phyloP scores from a whole-genome alignment of 208 protist genomes.

The Endotrypanum monterogeii region DNA sequence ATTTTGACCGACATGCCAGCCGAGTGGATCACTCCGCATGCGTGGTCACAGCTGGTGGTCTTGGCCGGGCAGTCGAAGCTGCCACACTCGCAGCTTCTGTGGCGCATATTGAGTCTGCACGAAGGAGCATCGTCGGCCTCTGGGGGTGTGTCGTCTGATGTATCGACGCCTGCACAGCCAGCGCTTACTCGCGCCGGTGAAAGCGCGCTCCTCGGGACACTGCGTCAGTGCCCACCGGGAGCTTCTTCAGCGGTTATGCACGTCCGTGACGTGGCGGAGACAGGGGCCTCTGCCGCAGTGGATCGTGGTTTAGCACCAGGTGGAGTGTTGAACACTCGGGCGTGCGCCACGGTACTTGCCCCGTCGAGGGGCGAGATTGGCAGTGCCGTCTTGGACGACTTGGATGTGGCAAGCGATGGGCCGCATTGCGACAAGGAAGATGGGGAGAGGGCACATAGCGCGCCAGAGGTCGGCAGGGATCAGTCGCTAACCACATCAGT shows the following conservation, averaged over 20 bases:
- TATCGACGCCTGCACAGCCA: neutral
- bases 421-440: neutral
- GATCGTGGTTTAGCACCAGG: neutral
- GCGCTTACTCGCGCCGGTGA: slow-evolving; percentile 33
- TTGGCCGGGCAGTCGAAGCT: slow-evolving; percentile 60
- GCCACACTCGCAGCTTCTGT: slow-evolving; percentile 65
- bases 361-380: neutral
- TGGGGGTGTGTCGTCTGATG: neutral
- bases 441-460: neutral
- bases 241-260: no score
- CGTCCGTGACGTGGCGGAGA: neutral
- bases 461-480: neutral
- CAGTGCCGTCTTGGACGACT: neutral
- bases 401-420: neutral
- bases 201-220: slow-evolving; percentile 23
- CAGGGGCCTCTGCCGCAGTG: neutral
- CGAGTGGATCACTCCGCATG: slow-evolving; percentile 51
- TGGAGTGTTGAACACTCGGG: neutral
- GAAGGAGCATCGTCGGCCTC: neutral
- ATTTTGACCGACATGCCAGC: slow-evolving; percentile 47
- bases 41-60: slow-evolving; percentile 55
- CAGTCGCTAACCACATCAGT: neutral
- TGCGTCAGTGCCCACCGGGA: slow-evolving; percentile 3
- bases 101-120: slow-evolving; percentile 39
- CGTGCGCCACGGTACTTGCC: slow-evolving; percentile 1